A percentile compares a stretch with the other conserved stretches of the same genome.
Conservation (phyloP, 768 basidiomycete species). For the Tricholoma furcatifolium region DNA sequence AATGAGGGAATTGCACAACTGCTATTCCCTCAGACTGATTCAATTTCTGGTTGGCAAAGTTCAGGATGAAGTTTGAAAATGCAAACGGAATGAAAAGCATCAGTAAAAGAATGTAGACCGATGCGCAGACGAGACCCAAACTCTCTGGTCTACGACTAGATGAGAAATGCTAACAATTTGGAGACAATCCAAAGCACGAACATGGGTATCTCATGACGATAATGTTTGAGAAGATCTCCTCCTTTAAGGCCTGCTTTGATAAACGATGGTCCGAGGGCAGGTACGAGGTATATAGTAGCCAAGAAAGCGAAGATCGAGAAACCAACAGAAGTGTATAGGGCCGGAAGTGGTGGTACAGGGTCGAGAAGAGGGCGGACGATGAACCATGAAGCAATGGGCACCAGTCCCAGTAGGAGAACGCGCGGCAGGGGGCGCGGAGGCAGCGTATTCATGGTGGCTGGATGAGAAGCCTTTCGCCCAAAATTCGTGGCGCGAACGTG, state of each 20-base stretch:
- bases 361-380: constrained; percentile 69
- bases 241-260: constrained; percentile 82
- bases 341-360: constrained; percentile 67
- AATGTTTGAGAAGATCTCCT: constrained; percentile 82
- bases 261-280: constrained; percentile 80
- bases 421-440: constrained; percentile 50
- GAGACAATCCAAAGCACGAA: constrained; percentile 31
- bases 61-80: constrained; percentile 71
- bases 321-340: constrained; percentile 76
- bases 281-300: constrained; percentile 74
- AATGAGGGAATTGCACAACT: constrained; percentile 71
- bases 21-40: constrained; percentile 58
- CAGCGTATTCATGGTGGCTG: constrained; percentile 21
- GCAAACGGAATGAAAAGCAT: constrained; percentile 96
- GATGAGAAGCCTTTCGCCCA: neutral
- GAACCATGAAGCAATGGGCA: constrained; percentile 74
- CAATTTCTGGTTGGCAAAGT: constrained; percentile 37
- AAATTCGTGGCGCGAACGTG: constrained; percentile 9
- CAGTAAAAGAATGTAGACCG: constrained; percentile 82
- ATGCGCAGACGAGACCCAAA: constrained; percentile 86
- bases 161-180: neutral
- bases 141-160: constrained; percentile 81
- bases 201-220: constrained; percentile 58
- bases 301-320: constrained; percentile 84
- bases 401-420: constrained; percentile 52